A percentile compares a stretch with the other conserved stretches of the same genome.
Conservation (phyloP, 305 asterid species). For the Fraxinus greggii region DNA sequence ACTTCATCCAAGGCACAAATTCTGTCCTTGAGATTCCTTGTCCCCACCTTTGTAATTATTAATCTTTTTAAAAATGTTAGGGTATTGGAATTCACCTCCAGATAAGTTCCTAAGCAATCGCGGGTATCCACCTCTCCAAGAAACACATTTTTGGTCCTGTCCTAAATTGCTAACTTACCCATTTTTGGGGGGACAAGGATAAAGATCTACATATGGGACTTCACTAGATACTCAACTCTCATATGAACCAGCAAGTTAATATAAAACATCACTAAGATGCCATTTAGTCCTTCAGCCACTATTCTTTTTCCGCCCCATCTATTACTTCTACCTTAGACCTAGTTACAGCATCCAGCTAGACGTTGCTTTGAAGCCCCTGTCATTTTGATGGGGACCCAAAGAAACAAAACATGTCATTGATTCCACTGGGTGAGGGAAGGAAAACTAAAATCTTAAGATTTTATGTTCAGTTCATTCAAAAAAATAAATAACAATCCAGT, state of each 20-base stretch:
- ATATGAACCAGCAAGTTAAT: not conserved
- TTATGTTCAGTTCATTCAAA: not conserved
- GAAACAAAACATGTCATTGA: not conserved
- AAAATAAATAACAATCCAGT: not conserved
- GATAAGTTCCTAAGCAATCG: not conserved
- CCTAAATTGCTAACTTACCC: not conserved
- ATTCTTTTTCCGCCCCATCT: not conserved
- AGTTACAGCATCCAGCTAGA: not conserved
- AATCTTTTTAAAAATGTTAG: not conserved
- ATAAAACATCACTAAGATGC: not conserved
- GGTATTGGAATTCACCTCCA: not conserved
- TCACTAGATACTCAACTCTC: not conserved
- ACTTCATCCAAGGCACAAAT: not conserved
- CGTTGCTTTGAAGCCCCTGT: not conserved
- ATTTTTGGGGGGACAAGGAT: not conserved
- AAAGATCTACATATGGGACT: not conserved
- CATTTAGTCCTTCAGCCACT: not conserved
- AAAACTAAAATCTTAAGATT: slow-evolving; percentile 2
- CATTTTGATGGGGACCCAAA: slow-evolving; percentile 19
- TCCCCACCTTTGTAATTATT: not conserved
- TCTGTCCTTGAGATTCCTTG: not conserved
- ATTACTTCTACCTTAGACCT: not conserved
- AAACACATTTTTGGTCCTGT: not conserved
- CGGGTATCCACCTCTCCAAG: not conserved
- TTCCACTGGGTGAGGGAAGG: not conserved